phyloP scores from a whole-genome alignment of 805 yeast genomes.

The Myxozyma sirexii region DNA sequence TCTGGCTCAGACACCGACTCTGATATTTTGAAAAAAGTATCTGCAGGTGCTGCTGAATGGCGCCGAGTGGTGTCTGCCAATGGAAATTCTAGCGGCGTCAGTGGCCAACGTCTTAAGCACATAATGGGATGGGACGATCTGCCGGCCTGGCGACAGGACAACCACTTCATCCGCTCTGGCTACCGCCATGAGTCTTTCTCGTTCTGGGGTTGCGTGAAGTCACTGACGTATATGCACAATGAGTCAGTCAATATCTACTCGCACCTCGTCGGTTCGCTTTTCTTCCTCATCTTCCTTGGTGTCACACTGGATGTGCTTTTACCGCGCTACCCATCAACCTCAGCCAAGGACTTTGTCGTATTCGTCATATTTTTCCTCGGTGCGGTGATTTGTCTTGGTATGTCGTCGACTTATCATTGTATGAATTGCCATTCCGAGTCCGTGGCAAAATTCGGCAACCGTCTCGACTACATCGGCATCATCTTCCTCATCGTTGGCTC shows the following conservation, averaged over 20 bases:
- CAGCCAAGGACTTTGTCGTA: slow-evolving; percentile 52
- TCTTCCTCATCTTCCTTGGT: slow-evolving; percentile 31
- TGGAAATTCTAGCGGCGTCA: not conserved
- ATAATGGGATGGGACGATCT: slow-evolving; percentile 54
- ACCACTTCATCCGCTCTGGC: slow-evolving; percentile 64
- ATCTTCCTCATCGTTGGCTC: slow-evolving; percentile 68
- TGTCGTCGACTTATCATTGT: slow-evolving; percentile 69
- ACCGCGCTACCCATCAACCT: slow-evolving; percentile 38
- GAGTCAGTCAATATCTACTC: slow-evolving; percentile 73
- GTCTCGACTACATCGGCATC: slow-evolving; percentile 75
- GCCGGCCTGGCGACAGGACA: slow-evolving; percentile 75
- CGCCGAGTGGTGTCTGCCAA: not conserved
- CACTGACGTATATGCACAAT: slow-evolving; percentile 62
- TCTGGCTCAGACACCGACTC: not conserved
- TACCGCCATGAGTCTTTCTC: slow-evolving; percentile 63
- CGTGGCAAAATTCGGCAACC: slow-evolving; percentile 62
- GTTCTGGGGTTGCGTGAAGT: slow-evolving; percentile 49
- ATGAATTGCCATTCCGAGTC: slow-evolving; percentile 65
- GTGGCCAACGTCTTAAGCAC: slow-evolving; percentile 1
- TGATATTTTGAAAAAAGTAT: not conserved
- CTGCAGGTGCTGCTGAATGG: not conserved
- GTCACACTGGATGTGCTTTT: slow-evolving; percentile 28
- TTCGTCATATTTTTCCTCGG: slow-evolving; percentile 60
- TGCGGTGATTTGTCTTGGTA: slow-evolving; percentile 58
- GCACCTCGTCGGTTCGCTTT: slow-evolving; percentile 50